Conservation (phyloP, 2,329 filamentous ascomycete species). For the Alternaria gansuensis region DNA sequence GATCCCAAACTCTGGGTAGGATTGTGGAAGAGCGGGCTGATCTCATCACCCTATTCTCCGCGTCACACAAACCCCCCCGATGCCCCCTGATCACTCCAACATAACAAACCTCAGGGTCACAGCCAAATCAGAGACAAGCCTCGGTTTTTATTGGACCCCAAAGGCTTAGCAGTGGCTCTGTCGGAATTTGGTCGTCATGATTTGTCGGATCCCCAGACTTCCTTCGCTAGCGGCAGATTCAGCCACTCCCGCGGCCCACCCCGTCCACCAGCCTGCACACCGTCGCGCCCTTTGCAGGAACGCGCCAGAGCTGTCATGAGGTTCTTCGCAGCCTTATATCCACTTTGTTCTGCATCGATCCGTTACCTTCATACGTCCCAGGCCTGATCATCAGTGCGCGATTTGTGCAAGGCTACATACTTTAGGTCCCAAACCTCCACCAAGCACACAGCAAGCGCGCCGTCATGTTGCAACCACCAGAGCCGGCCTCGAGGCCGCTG, state of each 20-base stretch:
- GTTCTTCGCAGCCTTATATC: conserved; percentile 40
- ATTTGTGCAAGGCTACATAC: conserved; percentile 16
- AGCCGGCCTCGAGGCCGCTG: conserved; percentile 42
- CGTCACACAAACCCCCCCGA: conserved; percentile 14
- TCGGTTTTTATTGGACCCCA: conserved; percentile 11
- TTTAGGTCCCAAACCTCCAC: conserved; percentile 16
- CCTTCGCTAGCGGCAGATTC: conserved; percentile 18
- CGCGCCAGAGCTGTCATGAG: conserved; percentile 34
- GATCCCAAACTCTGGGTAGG: conserved; percentile 10
- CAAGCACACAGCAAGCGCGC: conserved; percentile 30
- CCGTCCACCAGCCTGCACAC: conserved; percentile 23
- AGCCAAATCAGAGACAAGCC: conserved; percentile 15
- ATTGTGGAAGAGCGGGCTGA: conserved; percentile 34
- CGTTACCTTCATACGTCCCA: conserved; percentile 15
- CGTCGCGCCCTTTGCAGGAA: conserved; percentile 20
- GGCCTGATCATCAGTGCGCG: conserved; percentile 18
- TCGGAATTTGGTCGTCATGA: conserved; percentile 2
- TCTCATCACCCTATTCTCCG: conserved; percentile 36
- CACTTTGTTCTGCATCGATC: conserved; percentile 32
- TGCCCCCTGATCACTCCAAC: conserved; percentile 16
- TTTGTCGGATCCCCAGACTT: conserved; percentile 11
- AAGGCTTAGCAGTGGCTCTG: conserved; percentile 30
- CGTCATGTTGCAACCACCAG: conserved; percentile 42
- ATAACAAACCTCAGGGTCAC: conserved; percentile 11
- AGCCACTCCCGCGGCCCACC: conserved; percentile 44